Conservation (phyloP, 1,139 yeast genomes). For the Candida mesenterica region DNA sequence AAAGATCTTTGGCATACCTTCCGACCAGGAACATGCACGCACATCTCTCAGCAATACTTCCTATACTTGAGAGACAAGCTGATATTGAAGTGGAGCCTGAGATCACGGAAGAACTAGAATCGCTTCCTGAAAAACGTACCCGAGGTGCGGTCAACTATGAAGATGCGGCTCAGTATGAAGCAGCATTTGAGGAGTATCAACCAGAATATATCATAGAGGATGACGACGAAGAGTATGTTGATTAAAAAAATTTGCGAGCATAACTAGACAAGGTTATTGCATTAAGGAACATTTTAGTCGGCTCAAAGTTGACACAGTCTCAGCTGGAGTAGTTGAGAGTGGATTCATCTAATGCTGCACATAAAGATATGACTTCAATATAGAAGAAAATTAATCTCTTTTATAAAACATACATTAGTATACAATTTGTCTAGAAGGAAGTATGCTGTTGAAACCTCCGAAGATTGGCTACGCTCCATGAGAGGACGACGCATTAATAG, state of each 20-base stretch:
- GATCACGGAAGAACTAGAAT: not conserved
- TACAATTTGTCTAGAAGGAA: not conserved
- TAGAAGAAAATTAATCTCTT: too few species aligned
- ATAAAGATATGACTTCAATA: too few species aligned
- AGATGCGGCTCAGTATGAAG: constrained; percentile 15
- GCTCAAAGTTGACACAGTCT: too few species aligned
- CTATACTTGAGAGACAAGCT: constrained; percentile 23
- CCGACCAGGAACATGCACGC: constrained; percentile 17
- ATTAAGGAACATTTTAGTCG: too few species aligned
- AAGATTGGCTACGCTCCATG: too few species aligned
- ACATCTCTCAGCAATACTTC: constrained; percentile 23
- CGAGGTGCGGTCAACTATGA: constrained; percentile 14
- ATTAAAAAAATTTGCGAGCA: too few species aligned
- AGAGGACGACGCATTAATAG: too few species aligned
- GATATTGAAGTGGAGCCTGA: constrained; percentile 1
- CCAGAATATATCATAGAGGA: constrained; percentile 16
- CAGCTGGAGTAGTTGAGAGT: not conserved
- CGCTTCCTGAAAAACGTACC: constrained; percentile 10
- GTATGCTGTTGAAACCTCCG: too few species aligned
- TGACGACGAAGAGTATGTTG: constrained; percentile 10
- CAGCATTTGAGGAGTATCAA: constrained; percentile 13
- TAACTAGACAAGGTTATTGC: too few species aligned
- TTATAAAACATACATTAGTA: constrained; percentile 5
- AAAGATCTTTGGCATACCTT: not conserved
- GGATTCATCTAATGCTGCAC: too few species aligned